phyloP scores from a whole-genome alignment of 441 rosid species.

The Pelargonium citronellum region DNA sequence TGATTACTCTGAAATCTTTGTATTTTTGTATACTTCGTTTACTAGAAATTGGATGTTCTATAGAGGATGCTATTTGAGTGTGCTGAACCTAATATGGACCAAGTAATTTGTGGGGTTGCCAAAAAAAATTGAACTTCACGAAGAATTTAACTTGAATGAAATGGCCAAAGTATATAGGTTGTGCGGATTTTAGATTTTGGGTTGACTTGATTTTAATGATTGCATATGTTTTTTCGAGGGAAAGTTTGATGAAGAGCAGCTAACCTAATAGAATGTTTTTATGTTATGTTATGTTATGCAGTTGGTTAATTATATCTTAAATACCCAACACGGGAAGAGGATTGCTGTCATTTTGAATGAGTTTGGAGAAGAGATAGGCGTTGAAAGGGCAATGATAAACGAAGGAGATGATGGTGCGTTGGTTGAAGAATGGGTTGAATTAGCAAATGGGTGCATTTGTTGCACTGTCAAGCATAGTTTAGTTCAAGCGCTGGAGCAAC shows the following conservation, averaged over 20 bases:
- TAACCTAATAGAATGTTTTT: background rate
- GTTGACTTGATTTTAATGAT: background rate
- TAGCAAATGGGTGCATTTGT: slow-evolving; percentile 85
- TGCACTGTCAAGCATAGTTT: slow-evolving; percentile 91
- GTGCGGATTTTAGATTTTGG: background rate
- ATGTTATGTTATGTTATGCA: slow-evolving; percentile 20
- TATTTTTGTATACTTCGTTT: background rate
- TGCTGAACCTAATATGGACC: background rate
- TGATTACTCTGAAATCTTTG: background rate
- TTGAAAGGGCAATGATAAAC: slow-evolving; percentile 93
- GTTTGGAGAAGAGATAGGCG: slow-evolving; percentile 95
- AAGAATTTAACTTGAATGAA: background rate
- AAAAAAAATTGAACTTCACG: background rate
- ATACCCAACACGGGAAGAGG: slow-evolving; percentile 78
- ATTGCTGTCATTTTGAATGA: slow-evolving; percentile 91
- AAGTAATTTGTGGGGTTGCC: background rate
- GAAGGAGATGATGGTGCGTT: slow-evolving; percentile 81
- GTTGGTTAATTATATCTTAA: slow-evolving; percentile 77
- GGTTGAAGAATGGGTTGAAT: slow-evolving; percentile 96
- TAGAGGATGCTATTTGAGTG: background rate
- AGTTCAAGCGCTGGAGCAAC: slow-evolving; percentile 92
- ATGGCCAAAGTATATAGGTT: background rate
- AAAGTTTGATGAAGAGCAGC: background rate
- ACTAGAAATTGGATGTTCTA: background rate
- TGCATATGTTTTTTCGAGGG: background rate